Base-by-base conservation (phyloP, 2,329 filamentous ascomycete species). In the Arthroderma sp. region DNA sequence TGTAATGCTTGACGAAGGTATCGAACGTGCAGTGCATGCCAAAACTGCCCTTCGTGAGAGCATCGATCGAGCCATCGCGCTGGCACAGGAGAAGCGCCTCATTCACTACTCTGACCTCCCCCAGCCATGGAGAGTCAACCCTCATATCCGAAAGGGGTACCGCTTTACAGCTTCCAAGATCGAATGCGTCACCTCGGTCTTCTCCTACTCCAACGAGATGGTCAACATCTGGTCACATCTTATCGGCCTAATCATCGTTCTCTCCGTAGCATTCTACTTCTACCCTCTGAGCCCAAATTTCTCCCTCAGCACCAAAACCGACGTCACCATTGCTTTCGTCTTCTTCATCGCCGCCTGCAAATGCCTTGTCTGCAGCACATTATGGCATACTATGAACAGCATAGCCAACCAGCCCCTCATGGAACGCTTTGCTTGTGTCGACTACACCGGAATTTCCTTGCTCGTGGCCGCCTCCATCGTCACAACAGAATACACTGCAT, bases 301-400 rank as follows among this genome's bases (percentile, higher is more conserved):
- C 74, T 83, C 82, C 51, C 77, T 88, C 61, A 94, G 88, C 71
- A 89, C 87, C 59, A 94, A 89, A 56, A 82, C 87, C 53, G 93
- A 98, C 69, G 82, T 97, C 59, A 81, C 93, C 67, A 90, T 98
- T 61, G 91, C 91, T 0, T 90, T 87, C 21, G 81, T 94, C 63
- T 98, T 98, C 79, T 96, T 98, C 76, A 88, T 95, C 67, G 93
- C 91, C 52, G 93, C 93, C 49, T 90, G 85, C 77, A 90, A 97
- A 72, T 97, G 91, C 67, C 81, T 98, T 57, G 83, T 91, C 68
- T 98, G 93, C 83, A 94, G 87, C 61, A 91, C 86, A 62, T 84
- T 97, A 68, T 98, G 93, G 93, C 93, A 98, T 75, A 96, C 93
- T 25, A 97, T 98, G 90, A 95, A 91, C 75, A 89, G 88, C 65